phyloP scores from a whole-genome alignment of 805 yeast genomes.

The Ogataea siamensis region DNA sequence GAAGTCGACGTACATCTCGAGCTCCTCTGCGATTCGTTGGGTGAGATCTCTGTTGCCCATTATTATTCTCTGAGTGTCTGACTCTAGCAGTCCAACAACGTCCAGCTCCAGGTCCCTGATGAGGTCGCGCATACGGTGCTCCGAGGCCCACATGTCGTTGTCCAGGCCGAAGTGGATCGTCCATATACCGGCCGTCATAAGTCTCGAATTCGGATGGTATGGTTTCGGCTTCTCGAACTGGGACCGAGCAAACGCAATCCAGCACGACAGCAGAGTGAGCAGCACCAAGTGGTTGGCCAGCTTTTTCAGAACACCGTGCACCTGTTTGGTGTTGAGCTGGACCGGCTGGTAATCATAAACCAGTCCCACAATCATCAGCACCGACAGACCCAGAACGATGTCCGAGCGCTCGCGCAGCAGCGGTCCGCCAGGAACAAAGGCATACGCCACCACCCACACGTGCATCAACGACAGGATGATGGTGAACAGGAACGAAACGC shows the following conservation, averaged over 20 bases:
- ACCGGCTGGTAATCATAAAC: slow-evolving; percentile 30
- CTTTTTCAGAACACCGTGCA: slow-evolving; percentile 16
- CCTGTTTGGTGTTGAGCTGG: slow-evolving; percentile 8
- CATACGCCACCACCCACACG: slow-evolving; percentile 97
- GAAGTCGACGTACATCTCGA: slow-evolving; percentile 92
- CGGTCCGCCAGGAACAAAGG: slow-evolving; percentile 95
- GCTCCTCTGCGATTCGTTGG: slow-evolving; percentile 84
- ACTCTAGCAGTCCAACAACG: slow-evolving; percentile 85
- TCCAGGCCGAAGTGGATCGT: slow-evolving; percentile 96
- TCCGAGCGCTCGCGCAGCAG: slow-evolving; percentile 86
- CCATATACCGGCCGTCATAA: slow-evolving; percentile 96
- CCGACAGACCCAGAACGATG: slow-evolving; percentile 59
- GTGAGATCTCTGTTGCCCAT: slow-evolving; percentile 96
- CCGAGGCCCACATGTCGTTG: slow-evolving; percentile 97
- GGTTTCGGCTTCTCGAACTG: slow-evolving; percentile 64
- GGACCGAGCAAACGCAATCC: slow-evolving; percentile 56
- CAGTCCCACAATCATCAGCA: slow-evolving; percentile 49
- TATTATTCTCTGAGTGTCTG: slow-evolving; percentile 89
- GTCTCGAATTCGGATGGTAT: slow-evolving; percentile 62
- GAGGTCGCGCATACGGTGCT: slow-evolving; percentile 81
- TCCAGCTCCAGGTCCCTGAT: slow-evolving; percentile 86
- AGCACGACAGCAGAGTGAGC: slow-evolving; percentile 44
- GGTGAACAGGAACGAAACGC: slow-evolving; percentile 46
- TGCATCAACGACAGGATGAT: slow-evolving; percentile 68
- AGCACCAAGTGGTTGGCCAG: slow-evolving; percentile 30